These are phyloP conservation scores for Sporopachydermia quercuum DNA, from an alignment of 805 yeast genomes.

Conservation along the genomic window DNA sequence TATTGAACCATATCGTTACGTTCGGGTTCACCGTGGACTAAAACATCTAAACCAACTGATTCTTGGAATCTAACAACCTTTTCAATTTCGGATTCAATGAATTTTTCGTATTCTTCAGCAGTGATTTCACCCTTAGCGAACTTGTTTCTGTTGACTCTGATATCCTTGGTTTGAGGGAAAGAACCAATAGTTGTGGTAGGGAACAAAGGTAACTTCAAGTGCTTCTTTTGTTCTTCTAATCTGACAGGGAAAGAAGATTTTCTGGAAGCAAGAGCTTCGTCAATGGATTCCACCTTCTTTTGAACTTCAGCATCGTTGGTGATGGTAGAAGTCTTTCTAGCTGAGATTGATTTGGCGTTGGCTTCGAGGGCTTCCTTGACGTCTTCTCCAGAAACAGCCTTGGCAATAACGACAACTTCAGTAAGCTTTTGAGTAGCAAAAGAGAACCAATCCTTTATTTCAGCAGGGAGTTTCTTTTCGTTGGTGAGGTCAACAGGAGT, in stretches of 20 bases:
- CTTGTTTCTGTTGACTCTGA: slow-evolving; percentile 97
- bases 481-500: slow-evolving; percentile 93
- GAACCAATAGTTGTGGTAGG: slow-evolving; percentile 99
- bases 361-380: slow-evolving; percentile 68
- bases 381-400: slow-evolving; percentile 59
- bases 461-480: slow-evolving; percentile 83
- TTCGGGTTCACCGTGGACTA: slow-evolving; percentile 99
- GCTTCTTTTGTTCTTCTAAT: slow-evolving; percentile 71
- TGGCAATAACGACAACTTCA: slow-evolving; percentile 86
- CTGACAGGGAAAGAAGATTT: slow-evolving; percentile 75
- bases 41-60: slow-evolving; percentile 94
- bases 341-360: slow-evolving; percentile 71
- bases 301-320: slow-evolving; percentile 88
- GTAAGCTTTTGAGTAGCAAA: slow-evolving; percentile 92
- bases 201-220: slow-evolving; percentile 92
- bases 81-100: slow-evolving; percentile 94
- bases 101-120: slow-evolving; percentile 88
- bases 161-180: slow-evolving; percentile 99
- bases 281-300: slow-evolving; percentile 68
- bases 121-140: slow-evolving; percentile 93
- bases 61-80: slow-evolving; percentile 97
- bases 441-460: slow-evolving; percentile 94
- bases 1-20: slow-evolving; percentile 99
- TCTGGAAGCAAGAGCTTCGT: slow-evolving; percentile 62
- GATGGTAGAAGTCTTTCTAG: slow-evolving; percentile 75